These are phyloP conservation scores for Lipomyces lipofer DNA, from an alignment of 805 yeast species.

Conservation along the genomic window DNA sequence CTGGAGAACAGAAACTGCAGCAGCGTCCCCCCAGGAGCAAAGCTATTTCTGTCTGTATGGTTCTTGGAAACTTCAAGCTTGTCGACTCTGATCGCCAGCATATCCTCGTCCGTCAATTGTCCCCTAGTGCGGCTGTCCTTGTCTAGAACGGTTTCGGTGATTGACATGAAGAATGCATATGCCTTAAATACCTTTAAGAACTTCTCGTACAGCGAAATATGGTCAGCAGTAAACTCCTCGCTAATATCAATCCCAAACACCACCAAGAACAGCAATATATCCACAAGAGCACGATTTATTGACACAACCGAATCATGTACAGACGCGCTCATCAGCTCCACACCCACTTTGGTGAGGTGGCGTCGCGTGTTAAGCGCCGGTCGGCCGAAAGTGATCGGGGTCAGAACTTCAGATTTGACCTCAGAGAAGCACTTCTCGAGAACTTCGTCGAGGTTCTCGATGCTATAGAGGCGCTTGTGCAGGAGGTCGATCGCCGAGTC, in stretches of 20 bases:
- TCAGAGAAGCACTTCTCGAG: slow-evolving; percentile 14
- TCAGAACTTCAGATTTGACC: slow-evolving; percentile 3
- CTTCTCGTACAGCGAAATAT: slow-evolving; percentile 11
- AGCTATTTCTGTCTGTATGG: background rate
- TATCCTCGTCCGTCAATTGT: slow-evolving; percentile 2
- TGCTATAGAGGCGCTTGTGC: slow-evolving; percentile 16
- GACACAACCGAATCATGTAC: slow-evolving; percentile 4
- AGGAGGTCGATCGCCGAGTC: slow-evolving; percentile 29
- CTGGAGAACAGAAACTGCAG: slow-evolving; percentile 10
- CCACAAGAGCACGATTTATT: slow-evolving; percentile 10
- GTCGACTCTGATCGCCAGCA: background rate
- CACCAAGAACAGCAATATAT: slow-evolving; percentile 18
- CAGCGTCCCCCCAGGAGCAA: slow-evolving; percentile 1
- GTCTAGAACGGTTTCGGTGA: slow-evolving; percentile 5
- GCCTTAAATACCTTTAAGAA: slow-evolving; percentile 5
- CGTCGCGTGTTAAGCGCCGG: slow-evolving; percentile 16
- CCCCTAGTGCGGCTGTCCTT: background rate
- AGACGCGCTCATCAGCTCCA: background rate
- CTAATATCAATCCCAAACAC: slow-evolving; percentile 20
- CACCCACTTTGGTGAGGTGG: slow-evolving; percentile 10
- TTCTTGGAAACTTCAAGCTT: slow-evolving; percentile 6
- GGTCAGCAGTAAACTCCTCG: slow-evolving; percentile 16
- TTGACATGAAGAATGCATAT: slow-evolving; percentile 7
- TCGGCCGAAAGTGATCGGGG: slow-evolving; percentile 2
- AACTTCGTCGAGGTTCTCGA: slow-evolving; percentile 18